These are phyloP conservation scores for Fusarium sp. DNA, from an alignment of 2,329 filamentous ascomycete genomes.

Conservation along the genomic window DNA sequence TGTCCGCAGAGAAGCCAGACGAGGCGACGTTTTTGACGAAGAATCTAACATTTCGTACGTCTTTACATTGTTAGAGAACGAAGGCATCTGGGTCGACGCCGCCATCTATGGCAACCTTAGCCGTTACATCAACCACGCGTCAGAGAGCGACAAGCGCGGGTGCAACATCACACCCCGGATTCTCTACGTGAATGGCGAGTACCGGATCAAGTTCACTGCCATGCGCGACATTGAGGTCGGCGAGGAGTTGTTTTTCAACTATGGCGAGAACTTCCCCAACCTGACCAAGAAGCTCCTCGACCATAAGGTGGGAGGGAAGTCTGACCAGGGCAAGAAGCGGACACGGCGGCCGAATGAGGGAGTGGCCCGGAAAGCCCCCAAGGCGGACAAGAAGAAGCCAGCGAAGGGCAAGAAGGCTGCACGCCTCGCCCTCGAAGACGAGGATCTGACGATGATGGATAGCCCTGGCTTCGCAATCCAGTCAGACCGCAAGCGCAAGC, in stretches of 20 bases:
- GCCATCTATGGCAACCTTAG: slow-evolving; percentile 84
- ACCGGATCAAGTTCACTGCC: slow-evolving; percentile 81
- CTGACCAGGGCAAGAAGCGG: slow-evolving; percentile 45
- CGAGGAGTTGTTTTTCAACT: slow-evolving; percentile 86
- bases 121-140: slow-evolving; percentile 85
- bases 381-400: slow-evolving; percentile 42
- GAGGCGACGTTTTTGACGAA: slow-evolving; percentile 71
- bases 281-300: slow-evolving; percentile 60
- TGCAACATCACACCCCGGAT: slow-evolving; percentile 75
- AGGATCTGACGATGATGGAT: slow-evolving; percentile 32
- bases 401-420: slow-evolving; percentile 28
- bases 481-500: slow-evolving; percentile 46
- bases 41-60: slow-evolving; percentile 73
- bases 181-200: slow-evolving; percentile 79
- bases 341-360: slow-evolving; percentile 35
- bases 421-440: slow-evolving; percentile 13
- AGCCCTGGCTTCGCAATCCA: slow-evolving; percentile 20
- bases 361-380: slow-evolving; percentile 43
- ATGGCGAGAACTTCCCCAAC: slow-evolving; percentile 77
- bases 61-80: slow-evolving; percentile 69
- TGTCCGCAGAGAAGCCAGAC: slow-evolving; percentile 72
- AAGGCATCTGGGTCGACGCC: slow-evolving; percentile 78
- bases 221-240: slow-evolving; percentile 74
- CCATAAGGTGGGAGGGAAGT: slow-evolving; percentile 50
- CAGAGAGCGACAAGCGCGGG: slow-evolving; percentile 61